phyloP scores from a whole-genome alignment of 116 monocot genomes.

The Cymodocea nodosa region DNA sequence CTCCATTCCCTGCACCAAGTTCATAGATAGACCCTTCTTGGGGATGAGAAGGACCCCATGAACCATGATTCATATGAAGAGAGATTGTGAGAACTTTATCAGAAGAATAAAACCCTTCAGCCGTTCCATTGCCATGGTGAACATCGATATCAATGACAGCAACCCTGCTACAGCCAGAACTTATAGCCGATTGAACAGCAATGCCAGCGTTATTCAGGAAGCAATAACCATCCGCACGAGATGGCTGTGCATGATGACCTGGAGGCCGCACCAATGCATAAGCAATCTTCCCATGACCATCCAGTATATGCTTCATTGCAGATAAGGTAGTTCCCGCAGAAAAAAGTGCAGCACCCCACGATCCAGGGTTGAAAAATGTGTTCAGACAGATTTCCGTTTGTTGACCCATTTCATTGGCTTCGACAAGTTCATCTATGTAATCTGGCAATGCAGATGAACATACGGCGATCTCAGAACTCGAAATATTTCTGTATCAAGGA shows the following conservation, averaged over 20 bases:
- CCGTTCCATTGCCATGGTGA: constrained; percentile 90
- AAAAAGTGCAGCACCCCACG: constrained; percentile 72
- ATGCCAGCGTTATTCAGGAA: constrained; percentile 88
- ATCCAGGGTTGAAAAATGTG: constrained; percentile 75
- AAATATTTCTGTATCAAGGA: too few relatives aligned
- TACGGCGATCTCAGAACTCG: too few relatives aligned
- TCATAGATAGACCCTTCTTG: constrained; percentile 66
- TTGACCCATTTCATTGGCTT: constrained; percentile 36
- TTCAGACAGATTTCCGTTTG: constrained; percentile 43
- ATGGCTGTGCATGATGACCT: constrained; percentile 91
- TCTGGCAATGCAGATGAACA: constrained; percentile 21
- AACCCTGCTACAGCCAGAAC: constrained; percentile 42
- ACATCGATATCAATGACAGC: constrained; percentile 76
- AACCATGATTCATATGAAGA: constrained; percentile 90
- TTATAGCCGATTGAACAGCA: constrained; percentile 53
- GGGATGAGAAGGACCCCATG: constrained; percentile 86
- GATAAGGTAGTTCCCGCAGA: constrained; percentile 75
- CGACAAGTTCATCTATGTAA: constrained; percentile 57
- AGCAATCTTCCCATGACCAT: constrained; percentile 48
- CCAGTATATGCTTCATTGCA: constrained; percentile 58
- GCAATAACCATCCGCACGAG: constrained; percentile 87
- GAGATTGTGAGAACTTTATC: constrained; percentile 75
- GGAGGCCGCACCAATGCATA: constrained; percentile 90
- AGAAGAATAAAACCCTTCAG: constrained; percentile 74
- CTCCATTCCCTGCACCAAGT: constrained; percentile 50